Evolutionary conservation across 768 basidiomycete species (phyloP), one percentile per base, ranked within the genome.

Genomic region (Atractiella rhizophila): DNA sequence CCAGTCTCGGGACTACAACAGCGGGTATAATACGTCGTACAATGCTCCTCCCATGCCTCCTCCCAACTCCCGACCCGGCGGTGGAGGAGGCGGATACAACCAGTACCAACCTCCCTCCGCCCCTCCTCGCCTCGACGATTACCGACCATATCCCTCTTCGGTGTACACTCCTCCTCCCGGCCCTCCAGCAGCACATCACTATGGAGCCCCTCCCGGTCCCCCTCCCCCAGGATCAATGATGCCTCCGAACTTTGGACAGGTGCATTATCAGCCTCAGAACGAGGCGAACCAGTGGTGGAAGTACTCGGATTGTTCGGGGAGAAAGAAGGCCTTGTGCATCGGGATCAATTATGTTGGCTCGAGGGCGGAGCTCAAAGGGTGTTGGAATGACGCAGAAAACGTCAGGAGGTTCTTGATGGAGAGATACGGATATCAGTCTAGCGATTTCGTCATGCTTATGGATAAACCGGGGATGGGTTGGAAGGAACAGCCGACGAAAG

Each of bases 341-440:
- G 86, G 86, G 0, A 79, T 91, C 54, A 60, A 61, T 57, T 94
- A 94, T 55, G 55, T 65, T 18, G 74, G 77, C 1, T 70, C 72
- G 49, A 56, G 57, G 4, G 67, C 67, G n/a, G 67, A 72, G 50
- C 63, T 94, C 6, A 58, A 62, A 1, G 88, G 88, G 9, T 96
- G 88, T 55, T 75, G 88, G 55, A 88, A 94, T 55, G 88, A 98
- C 53, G 86, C 74, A 0, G 58, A 64, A 35, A 86, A 83, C 56
- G 69, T 94, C 39, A 65, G 68, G 51, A 57, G 62, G n/a, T 94
- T 94, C 63, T 35, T 46, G 26, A 30, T 24, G 27, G 43, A 53
- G 35, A 31, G 43, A 19, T 77, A 63, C 57, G 65, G 69, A 12
- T 88, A 82, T 57, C 69, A 64, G 48, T 56, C 60, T 32, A 73